Conservation (phyloP, 257 asterid genomes). For the Cruciata laevipes region DNA sequence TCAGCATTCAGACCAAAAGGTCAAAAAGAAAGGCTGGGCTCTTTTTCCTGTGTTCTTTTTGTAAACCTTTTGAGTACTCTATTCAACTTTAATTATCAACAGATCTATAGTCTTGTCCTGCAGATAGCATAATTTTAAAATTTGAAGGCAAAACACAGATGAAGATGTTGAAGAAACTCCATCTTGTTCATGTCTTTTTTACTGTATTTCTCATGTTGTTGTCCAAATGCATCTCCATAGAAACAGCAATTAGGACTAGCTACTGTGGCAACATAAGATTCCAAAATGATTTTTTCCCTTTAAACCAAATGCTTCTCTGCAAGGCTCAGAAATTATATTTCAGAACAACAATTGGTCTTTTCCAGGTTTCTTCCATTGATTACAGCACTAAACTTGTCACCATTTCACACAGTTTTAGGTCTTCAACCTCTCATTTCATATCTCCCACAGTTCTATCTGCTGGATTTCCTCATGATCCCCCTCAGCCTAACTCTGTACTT, state of each 20-base stretch:
- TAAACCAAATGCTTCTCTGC: slow-evolving; percentile 37
- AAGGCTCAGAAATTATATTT: slow-evolving; percentile 36
- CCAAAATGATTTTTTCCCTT: slow-evolving; percentile 24
- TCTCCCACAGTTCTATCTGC: slow-evolving; percentile 33
- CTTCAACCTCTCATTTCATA: slow-evolving; percentile 26
- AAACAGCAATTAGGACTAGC: slow-evolving; percentile 6
- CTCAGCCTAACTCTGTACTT: slow-evolving; percentile 32
- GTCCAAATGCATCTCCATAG: slow-evolving; percentile 21
- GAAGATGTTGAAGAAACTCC: slow-evolving; percentile 32
- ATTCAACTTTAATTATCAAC: slow-evolving; percentile 1
- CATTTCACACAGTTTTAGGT: slow-evolving; percentile 32
- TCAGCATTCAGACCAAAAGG: slow-evolving; percentile 12
- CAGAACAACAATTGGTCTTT: slow-evolving; percentile 45
- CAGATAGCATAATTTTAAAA: slow-evolving; percentile 5
- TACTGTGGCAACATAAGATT: slow-evolving; percentile 33
- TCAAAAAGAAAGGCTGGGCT: slow-evolving; percentile 20
- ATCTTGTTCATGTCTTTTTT: slow-evolving; percentile 24
- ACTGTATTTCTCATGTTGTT: slow-evolving; percentile 7
- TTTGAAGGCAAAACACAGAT: slow-evolving; percentile 13
- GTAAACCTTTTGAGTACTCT: no score
- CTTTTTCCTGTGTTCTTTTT: slow-evolving; percentile 13
- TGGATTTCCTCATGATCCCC: slow-evolving; percentile 31
- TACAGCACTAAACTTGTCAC: slow-evolving; percentile 30
- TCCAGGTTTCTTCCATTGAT: slow-evolving; percentile 37
- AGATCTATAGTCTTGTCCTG: not conserved